Percentiles rank a stretch among this genome's conserved stretches.
phyloP scores from a whole-genome alignment of 768 basidiomycete species.

The Kwoniella dejecticola region DNA sequence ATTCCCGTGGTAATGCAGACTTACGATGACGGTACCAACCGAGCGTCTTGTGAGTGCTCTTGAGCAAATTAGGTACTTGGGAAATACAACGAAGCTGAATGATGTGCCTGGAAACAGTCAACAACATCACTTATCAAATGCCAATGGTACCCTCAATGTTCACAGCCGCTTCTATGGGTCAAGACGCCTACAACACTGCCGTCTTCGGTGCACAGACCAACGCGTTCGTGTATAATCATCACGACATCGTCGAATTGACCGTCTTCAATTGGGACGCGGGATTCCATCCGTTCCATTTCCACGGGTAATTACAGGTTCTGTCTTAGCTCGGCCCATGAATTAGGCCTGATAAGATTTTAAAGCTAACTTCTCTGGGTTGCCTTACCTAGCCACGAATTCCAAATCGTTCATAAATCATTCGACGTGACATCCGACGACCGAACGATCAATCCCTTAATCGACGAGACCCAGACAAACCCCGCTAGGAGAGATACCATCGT shows the following conservation, averaged over 20 bases:
- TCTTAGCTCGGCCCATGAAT: no score
- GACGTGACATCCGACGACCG: conserved; percentile 73
- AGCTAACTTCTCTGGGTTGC: no score
- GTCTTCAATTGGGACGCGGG: conserved; percentile 54
- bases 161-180: conserved; percentile 71
- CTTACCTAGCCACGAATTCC: conserved; percentile 69
- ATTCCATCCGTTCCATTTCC: conserved; percentile 68
- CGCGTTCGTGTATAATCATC: conserved; percentile 66
- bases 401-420: conserved; percentile 71
- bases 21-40: conserved; percentile 58
- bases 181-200: conserved; percentile 58
- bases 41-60: conserved; percentile 53
- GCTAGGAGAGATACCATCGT: conserved; percentile 87
- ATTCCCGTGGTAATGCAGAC: no score
- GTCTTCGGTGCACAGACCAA: conserved; percentile 78
- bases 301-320: conserved; percentile 60
- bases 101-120: neutral
- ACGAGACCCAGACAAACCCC: conserved; percentile 79
- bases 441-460: conserved; percentile 73
- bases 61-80: neutral
- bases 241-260: conserved; percentile 73
- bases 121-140: conserved; percentile 23
- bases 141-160: conserved; percentile 69
- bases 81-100: no score
- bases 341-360: no score